Percentiles rank a stretch among this genome's conserved stretches.
These are phyloP conservation scores for Juncus inflexus DNA, from an alignment of 176 grass and related monocot species.

Conservation along the genomic window DNA sequence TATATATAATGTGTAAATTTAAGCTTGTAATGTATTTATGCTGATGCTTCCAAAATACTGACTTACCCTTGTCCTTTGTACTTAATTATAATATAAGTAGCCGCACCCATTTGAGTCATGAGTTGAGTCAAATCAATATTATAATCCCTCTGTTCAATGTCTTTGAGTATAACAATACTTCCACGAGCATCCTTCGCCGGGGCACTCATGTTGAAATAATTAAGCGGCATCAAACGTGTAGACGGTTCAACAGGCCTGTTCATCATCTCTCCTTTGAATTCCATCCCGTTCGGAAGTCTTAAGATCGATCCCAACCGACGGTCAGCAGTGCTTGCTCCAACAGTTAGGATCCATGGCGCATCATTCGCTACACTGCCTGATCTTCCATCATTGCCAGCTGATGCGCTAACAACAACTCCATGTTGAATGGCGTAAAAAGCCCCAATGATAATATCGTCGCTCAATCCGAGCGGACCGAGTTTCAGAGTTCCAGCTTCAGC, in stretches of 20 bases:
- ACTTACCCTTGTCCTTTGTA: constrained; percentile 1
- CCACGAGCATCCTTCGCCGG: constrained; percentile 21
- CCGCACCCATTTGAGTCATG: constrained; percentile 26
- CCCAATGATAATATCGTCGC: background rate
- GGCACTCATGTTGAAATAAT: constrained; percentile 18
- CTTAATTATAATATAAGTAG: constrained; percentile 32
- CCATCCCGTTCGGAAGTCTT: constrained; percentile 33
- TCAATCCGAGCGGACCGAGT: constrained; percentile 34
- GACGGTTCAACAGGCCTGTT: constrained; percentile 25
- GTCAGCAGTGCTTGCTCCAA: constrained; percentile 52
- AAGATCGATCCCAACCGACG: constrained; percentile 33
- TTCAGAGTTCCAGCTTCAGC: constrained; percentile 28
- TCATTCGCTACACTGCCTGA: constrained; percentile 43
- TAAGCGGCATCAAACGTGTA: background rate
- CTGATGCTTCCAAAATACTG: background rate
- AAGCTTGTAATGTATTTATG: background rate
- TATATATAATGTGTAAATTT: constrained; percentile 18
- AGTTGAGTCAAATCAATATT: background rate
- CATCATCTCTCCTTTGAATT: constrained; percentile 40
- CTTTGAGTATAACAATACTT: constrained; percentile 1
- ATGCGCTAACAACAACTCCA: constrained; percentile 43
- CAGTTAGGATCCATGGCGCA: constrained; percentile 73
- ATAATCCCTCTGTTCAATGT: constrained; percentile 32
- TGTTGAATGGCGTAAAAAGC: constrained; percentile 34
- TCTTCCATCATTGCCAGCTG: constrained; percentile 51